Base-by-base conservation (phyloP, 768 basidiomycete genomes). In the Fibroporia radiculosa region DNA sequence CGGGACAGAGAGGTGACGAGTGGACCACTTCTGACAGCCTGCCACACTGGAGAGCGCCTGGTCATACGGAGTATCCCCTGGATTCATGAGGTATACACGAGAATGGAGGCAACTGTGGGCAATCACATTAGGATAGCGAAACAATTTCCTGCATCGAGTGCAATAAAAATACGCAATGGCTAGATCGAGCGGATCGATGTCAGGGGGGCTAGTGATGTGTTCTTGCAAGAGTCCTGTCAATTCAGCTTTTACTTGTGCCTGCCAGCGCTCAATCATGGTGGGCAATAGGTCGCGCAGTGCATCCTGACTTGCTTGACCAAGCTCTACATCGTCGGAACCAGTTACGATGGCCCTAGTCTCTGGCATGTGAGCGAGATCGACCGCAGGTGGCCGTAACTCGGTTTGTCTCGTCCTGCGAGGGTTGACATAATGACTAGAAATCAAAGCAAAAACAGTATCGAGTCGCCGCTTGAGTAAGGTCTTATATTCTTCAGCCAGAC, bases 351-450 rank as follows among this genome's bases (percentile, higher is more conserved):
- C 28, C 11, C 42, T 31, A 24, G 45, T 34, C 1, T 44, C 29
- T 11, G 32, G 25, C 47, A 45, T 48, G 2, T 36, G 5, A 3
- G 45, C 49, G 10, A 50, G 18, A 24, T 50, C 45, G 2, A 28
- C 16, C 24, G 46, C 22, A 0, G 13, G 13, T 2, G 49, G 44
- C 11, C 23, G 18, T 8, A 25, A 19, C 14, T 45, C 34, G 4
- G 34, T 34, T 1, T 37, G 44, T 4, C 10, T 36, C n/a, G 44
- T 41, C 19, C 49, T 45, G 8, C 16, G 40, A 6, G 34, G 33
- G 1, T 19, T 22, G 8, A 23, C 18, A 12, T 42, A 26, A 14
- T 27, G 20, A 3, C 20, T 3, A 31, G 27, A 5, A 29, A 46
- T n/a, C 13, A 22, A 1, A 19, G 19, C 22, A 6, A 16, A 45